A percentile compares a stretch with the other conserved stretches of the same genome.
Evolutionary conservation across 2,329 filamentous ascomycete genomes (phyloP).

Genomic region (Blastomyces gilchristii): DNA sequence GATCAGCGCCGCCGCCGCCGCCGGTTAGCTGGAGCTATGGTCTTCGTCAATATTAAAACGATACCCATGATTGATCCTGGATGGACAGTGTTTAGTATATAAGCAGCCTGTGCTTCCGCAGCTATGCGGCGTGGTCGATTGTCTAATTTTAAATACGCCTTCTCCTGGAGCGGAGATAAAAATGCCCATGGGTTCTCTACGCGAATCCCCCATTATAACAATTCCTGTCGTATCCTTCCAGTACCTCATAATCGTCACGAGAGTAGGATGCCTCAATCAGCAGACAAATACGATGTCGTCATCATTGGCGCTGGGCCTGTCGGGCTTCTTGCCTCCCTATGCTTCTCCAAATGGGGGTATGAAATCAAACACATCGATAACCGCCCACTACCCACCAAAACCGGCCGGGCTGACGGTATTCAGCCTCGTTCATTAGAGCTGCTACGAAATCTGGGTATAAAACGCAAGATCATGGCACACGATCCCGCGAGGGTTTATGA

Average conservation of each 20-base stretch:
- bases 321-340: conserved; percentile 77
- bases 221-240: neutral
- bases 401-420: conserved; percentile 37
- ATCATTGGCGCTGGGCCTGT: conserved; percentile 85
- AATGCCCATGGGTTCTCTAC: neutral
- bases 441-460: conserved; percentile 34
- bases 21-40: neutral
- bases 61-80: neutral
- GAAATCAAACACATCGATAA: conserved; percentile 70
- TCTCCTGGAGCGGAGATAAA: neutral
- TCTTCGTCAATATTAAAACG: neutral
- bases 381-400: conserved; percentile 31
- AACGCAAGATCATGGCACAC: conserved; percentile 33
- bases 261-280: neutral
- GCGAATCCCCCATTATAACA: neutral
- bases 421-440: conserved; percentile 37
- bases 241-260: neutral
- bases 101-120: neutral
- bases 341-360: conserved; percentile 85
- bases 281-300: conserved; percentile 56
- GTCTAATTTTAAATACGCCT: neutral
- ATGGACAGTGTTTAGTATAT: neutral
- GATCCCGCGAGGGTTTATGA: conserved; percentile 72
- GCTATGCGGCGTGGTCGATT: neutral
- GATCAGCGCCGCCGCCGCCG: no score